These are phyloP conservation scores for Kockovaella imperatae DNA, from an alignment of 768 basidiomycete species.

Conservation along the genomic window DNA sequence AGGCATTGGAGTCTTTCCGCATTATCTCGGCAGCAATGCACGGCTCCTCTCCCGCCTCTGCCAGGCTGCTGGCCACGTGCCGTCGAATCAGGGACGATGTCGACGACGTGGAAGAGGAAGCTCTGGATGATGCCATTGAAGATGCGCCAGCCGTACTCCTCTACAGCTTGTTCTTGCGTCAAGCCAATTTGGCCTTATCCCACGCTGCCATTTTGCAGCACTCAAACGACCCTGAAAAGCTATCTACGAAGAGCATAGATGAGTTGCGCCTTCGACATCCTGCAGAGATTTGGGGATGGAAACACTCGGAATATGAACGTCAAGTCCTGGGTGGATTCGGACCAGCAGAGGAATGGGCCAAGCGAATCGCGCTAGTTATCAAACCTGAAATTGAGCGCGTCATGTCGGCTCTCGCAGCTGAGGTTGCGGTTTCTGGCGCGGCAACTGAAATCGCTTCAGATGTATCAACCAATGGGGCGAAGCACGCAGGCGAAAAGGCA, in stretches of 20 bases:
- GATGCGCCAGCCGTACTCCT: conserved; percentile 41
- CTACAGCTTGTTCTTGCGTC: conserved; percentile 27
- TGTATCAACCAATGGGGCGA: background rate
- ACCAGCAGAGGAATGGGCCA: conserved; percentile 38
- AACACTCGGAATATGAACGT: conserved; percentile 35
- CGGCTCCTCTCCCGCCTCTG: conserved; percentile 10
- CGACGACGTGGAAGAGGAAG: conserved; percentile 30
- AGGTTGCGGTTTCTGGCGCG: background rate
- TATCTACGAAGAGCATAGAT: conserved; percentile 4
- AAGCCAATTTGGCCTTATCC: conserved; percentile 25
- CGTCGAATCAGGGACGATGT: conserved; percentile 39
- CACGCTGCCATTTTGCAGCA: background rate
- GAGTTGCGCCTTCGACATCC: conserved; percentile 8
- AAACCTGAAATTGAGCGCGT: conserved; percentile 40
- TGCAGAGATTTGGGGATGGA: conserved; percentile 35
- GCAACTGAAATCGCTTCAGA: background rate
- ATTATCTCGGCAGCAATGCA: conserved; percentile 30
- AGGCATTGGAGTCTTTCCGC: conserved; percentile 39
- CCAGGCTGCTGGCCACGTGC: conserved; percentile 17
- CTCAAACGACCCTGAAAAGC: background rate
- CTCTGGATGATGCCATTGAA: conserved; percentile 40
- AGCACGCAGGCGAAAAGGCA: background rate
- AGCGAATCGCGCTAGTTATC: conserved; percentile 30
- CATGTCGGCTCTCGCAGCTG: conserved; percentile 7
- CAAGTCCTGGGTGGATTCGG: conserved; percentile 39